phyloP scores from a whole-genome alignment of 1,284 basidiomycete genomes.

The Pascua sp. region DNA sequence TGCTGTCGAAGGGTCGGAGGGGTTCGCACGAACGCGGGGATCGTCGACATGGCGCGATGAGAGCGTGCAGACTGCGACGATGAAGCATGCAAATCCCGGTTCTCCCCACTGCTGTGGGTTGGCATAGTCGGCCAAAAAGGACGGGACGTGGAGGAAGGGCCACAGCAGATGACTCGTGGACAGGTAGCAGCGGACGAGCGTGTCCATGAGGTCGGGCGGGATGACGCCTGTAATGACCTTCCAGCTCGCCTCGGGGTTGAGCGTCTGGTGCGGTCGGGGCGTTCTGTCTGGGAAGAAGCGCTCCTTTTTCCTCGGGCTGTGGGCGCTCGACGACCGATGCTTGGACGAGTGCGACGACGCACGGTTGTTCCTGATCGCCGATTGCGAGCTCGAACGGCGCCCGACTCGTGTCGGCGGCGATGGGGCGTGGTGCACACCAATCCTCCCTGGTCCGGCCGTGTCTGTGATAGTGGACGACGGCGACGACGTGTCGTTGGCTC shows the following conservation, averaged over 20 bases:
- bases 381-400: constrained; percentile 20
- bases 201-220: constrained; percentile 84
- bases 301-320: constrained; percentile 24
- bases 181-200: constrained; percentile 55
- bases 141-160: constrained; percentile 84
- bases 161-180: constrained; percentile 87
- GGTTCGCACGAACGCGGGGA: constrained; percentile 73
- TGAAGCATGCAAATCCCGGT: constrained; percentile 84
- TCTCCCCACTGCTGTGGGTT: constrained; percentile 89
- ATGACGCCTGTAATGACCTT: constrained; percentile 76
- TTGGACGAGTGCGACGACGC: constrained; percentile 12
- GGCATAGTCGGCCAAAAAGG: constrained; percentile 81
- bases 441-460: neutral
- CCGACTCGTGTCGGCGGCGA: constrained; percentile 6
- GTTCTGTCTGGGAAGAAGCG: constrained; percentile 62
- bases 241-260: constrained; percentile 67
- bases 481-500: constrained; percentile 14
- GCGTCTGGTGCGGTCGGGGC: constrained; percentile 61
- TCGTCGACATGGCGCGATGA: constrained; percentile 87
- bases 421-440: constrained; percentile 1
- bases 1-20: constrained; percentile 72
- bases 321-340: constrained; percentile 18
- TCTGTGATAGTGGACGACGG: constrained; percentile 12
- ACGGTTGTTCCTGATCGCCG: constrained; percentile 1
- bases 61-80: constrained; percentile 81